These are phyloP conservation scores for Glomus cerebriforme DNA, from an alignment of 192 early-diverging fungal species.

Conservation along the genomic window DNA sequence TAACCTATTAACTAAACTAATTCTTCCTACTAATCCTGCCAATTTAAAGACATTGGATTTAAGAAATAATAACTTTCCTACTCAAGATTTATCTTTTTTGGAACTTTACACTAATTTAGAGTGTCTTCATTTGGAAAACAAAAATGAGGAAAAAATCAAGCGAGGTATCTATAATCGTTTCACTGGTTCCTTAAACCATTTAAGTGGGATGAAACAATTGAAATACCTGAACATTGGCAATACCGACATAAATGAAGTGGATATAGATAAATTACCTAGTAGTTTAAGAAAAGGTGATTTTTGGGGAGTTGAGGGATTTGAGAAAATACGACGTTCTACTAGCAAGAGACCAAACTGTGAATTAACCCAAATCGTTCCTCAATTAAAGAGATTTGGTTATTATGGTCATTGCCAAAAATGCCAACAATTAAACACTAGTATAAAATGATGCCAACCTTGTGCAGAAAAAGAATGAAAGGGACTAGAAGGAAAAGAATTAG, in stretches of 20 bases:
- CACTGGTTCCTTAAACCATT: conserved; percentile 24
- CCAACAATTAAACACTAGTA: not conserved
- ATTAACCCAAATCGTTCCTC: conserved; percentile 2
- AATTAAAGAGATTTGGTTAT: not conserved
- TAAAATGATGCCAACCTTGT: no score
- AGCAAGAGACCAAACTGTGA: not conserved
- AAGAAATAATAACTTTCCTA: conserved; percentile 1
- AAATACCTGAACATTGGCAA: not conserved
- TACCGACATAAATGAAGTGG: conserved; percentile 12
- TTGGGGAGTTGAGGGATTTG: no score
- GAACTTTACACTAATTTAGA: not conserved
- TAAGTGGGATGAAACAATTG: not conserved
- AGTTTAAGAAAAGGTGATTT: conserved; percentile 6
- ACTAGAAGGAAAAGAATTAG: no score
- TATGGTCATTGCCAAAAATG: not conserved
- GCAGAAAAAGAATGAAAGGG: no score
- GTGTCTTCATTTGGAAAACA: not conserved
- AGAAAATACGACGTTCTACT: conserved; percentile 13
- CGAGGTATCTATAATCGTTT: not conserved
- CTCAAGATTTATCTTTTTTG: conserved; percentile 1
- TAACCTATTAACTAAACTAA: conserved; percentile 3
- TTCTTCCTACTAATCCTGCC: not conserved
- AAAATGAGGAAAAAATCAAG: not conserved
- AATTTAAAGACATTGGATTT: not conserved
- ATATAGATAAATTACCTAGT: not conserved